Evolutionary conservation across 2,329 filamentous ascomycete genomes (phyloP).

Genomic region (Xylariaceae sp.): DNA sequence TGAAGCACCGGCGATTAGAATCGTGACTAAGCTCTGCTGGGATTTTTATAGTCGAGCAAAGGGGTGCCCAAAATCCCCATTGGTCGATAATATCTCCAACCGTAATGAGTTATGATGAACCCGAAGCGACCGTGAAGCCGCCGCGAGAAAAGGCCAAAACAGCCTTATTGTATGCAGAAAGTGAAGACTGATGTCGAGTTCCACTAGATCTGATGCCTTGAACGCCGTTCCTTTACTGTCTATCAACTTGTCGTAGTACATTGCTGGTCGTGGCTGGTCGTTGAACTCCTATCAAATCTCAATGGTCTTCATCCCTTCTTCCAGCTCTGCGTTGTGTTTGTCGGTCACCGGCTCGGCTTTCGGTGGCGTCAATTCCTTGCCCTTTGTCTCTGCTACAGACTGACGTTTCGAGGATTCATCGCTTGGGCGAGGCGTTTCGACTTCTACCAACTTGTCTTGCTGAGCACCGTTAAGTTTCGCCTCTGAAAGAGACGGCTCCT

Average conservation of each 20-base stretch:
- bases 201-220: constrained; percentile 24
- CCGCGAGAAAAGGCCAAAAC: constrained; percentile 9
- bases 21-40: constrained; percentile 2
- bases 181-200: constrained; percentile 18
- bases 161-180: constrained; percentile 11
- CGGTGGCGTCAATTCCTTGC: constrained; percentile 37
- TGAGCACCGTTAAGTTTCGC: constrained; percentile 42
- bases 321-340: constrained; percentile 47
- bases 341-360: constrained; percentile 42
- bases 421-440: constrained; percentile 56
- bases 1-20: constrained; percentile 12
- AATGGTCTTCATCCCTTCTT: constrained; percentile 63
- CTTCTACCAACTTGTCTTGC: constrained; percentile 57
- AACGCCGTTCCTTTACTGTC: constrained; percentile 34
- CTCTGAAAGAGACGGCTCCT: constrained; percentile 56
- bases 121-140: constrained; percentile 10
- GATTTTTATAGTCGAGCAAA: not conserved
- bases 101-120: constrained; percentile 10
- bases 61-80: constrained; percentile 17
- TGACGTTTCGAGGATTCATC: constrained; percentile 42
- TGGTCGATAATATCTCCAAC: constrained; percentile 12
- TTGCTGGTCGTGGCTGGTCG: constrained; percentile 32
- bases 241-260: constrained; percentile 34
- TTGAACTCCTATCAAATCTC: constrained; percentile 52
- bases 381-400: constrained; percentile 41